Base-by-base conservation (phyloP, 2,329 filamentous ascomycete species). In the Ophiostoma himal-ulmi region DNA sequence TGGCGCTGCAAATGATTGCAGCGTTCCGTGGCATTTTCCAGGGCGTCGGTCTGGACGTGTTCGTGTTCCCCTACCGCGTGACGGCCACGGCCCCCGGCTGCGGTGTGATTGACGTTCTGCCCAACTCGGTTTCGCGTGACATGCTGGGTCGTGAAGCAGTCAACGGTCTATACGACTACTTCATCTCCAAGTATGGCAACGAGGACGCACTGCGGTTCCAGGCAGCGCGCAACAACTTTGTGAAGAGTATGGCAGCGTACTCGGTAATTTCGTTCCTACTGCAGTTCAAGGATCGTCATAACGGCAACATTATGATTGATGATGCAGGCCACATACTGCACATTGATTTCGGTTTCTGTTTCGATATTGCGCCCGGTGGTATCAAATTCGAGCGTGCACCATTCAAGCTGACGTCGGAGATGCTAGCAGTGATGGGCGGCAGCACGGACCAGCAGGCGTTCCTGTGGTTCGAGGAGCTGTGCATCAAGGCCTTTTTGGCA, bases 221-320 rank as follows among this genome's bases (percentile, higher is more conserved):
- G 80, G 91, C 94, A 79, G 95, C 95, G 13, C 90, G 95, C 73
- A 94, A 88, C 81, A 98, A 98, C 80, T 99, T 99, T 78, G 94
- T 99, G 80, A 99, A 99, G 83, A 95, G 91, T 78, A 98, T 99
- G 95, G 95, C 96, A 0, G 96, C 95, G 14, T 99, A 99, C 83
- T 96, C 92, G 22, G 90, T 99, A 76, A 98, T 99, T 74, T 96
- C 93, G 0, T 99, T 96, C 82, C 84, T 99, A 17, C 83, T 99
- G 52, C 96, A 99, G 77, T 98, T 99, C 89, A 99, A 99, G 80
- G 95, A 99, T 78, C 90, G 95, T 3, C 95, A 99, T 82, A 99
- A 99, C 79, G 95, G 95, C 73, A 99, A 99, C 83, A 99, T 99
- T 83, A 99, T 99, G 96, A 89, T 99, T 73, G 94, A 99, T 79